Conservation (phyloP, 176 grass and related monocot species). For the Eragrostis nindensis region DNA sequence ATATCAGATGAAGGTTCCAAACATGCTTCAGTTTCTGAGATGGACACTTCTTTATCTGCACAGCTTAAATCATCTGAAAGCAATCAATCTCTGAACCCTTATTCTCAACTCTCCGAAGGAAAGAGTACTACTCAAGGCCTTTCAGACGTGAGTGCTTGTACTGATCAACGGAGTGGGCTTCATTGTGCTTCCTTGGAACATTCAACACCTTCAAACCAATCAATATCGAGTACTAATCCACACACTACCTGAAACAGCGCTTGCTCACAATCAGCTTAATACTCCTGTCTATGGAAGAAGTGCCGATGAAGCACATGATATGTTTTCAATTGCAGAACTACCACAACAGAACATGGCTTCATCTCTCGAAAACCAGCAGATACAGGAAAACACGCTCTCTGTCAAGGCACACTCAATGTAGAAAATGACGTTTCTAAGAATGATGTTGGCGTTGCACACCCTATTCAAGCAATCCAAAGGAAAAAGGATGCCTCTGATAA, state of each 20-base stretch:
- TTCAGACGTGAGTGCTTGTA: no score
- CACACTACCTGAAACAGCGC: slow-evolving; percentile 9
- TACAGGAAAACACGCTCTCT: no score
- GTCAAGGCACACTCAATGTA: slow-evolving; percentile 25
- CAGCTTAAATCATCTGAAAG: background rate
- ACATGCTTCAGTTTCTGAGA: slow-evolving; percentile 22
- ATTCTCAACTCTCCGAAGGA: no score
- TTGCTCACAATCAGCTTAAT: slow-evolving; percentile 35
- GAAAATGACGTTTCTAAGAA: slow-evolving; percentile 22
- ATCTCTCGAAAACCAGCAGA: slow-evolving; percentile 15
- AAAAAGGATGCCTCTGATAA: slow-evolving; percentile 31
- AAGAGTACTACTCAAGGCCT: no score
- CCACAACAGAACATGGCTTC: slow-evolving; percentile 7
- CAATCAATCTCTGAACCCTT: slow-evolving; percentile 30
- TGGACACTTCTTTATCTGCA: slow-evolving; percentile 19
- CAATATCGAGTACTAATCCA: slow-evolving; percentile 12
- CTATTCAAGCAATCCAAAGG: slow-evolving; percentile 27
- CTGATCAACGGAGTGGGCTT: slow-evolving; percentile 18
- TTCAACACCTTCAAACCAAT: slow-evolving; percentile 6
- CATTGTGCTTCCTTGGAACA: slow-evolving; percentile 19
- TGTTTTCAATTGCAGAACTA: slow-evolving; percentile 24
- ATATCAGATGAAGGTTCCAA: slow-evolving; percentile 11
- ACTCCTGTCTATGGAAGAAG: slow-evolving; percentile 5
- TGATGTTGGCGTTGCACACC: background rate
- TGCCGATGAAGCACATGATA: slow-evolving; percentile 33